Percentiles rank a stretch among this genome's conserved stretches.
phyloP scores from a whole-genome alignment of 208 protist genomes.

The Crithidia bombi region DNA sequence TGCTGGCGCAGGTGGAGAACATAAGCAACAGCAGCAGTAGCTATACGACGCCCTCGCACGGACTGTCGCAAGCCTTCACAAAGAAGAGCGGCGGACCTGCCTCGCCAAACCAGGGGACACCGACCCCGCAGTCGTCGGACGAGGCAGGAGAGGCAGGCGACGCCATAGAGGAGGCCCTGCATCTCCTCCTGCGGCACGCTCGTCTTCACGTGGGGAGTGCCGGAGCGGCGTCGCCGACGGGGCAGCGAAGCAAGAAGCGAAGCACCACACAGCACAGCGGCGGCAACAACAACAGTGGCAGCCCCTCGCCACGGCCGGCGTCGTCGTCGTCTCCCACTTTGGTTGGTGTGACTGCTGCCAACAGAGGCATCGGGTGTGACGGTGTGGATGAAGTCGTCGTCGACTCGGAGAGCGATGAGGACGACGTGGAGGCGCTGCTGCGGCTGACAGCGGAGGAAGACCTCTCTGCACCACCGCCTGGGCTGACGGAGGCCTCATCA shows the following conservation, averaged over 20 bases:
- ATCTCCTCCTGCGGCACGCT: slow-evolving; percentile 21
- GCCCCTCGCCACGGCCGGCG: neutral
- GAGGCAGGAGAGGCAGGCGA: slow-evolving; percentile 8
- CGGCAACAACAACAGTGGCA: neutral
- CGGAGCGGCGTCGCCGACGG: neutral
- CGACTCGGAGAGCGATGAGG: slow-evolving; percentile 5
- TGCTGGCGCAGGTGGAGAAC: slow-evolving; percentile 23
- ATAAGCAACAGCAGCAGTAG: neutral
- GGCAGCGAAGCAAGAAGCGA: neutral
- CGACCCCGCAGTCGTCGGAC: neutral
- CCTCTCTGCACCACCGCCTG: neutral
- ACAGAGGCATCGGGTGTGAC: slow-evolving; percentile 1
- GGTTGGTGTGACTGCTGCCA: neutral
- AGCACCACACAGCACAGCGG: neutral
- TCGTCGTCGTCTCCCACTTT: neutral
- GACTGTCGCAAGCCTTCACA: too few relatives aligned
- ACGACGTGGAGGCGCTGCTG: slow-evolving; percentile 2
- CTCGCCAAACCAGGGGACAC: neutral
- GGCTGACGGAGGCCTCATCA: neutral
- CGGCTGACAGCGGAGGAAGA: slow-evolving; percentile 19
- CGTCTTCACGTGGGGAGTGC: neutral
- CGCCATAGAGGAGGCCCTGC: slow-evolving; percentile 30
- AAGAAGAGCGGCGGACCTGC: neutral
- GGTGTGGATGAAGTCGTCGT: slow-evolving; percentile 19
- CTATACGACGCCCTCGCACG: neutral